Evolutionary conservation across 805 yeast genomes (phyloP), one percentile per base, ranked within the genome.

Genomic region (Barnettozyma californica): DNA sequence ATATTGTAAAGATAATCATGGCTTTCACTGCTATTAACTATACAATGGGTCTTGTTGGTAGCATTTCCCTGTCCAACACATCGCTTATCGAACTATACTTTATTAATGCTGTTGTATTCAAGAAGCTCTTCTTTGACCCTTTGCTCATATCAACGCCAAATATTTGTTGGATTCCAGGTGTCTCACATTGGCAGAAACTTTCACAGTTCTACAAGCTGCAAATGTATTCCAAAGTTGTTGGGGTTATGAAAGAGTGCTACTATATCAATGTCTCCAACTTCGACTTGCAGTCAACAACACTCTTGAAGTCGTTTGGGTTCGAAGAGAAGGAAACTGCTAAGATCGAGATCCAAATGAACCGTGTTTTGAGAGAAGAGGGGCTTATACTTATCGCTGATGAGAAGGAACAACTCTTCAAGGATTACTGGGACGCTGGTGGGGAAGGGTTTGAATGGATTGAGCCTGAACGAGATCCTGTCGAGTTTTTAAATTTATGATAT

Each of bases 381-480:
- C 8, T 44, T 6, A 19, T 44, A 34, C 31, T 49, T n/a, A 16
- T 36, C 4, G 34, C 46, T 7, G 45, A 39, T 16, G 14, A 27
- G 14, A 26, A 44, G 5, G 55, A 49, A 21, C 11, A 20, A 7
- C 14, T 52, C 44, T 52, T 41, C 33, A 26, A 43, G 19, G 47
- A 49, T 8, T 49, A 49, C 26, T 52, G 53, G 53, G 49, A 41
- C 14, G 13, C 19, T 3, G 46, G 44, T 7, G 46, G 41, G 8
- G 50, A 52, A 9, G 44, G 44, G 2, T 50, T 52, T 27, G 53
- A 52, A 25, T 52, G 55, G 55, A 41, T 42, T 13, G 55, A 52
- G 10, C 51, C 49, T 5, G 55, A 49, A 26, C 40, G 43, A 18
- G 53, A 49, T 33, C 53, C 51, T 14, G 42, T 49, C 10, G 55